Evolutionary conservation across 257 asterid species (phyloP).

Genomic region (Verbascum thapsus): DNA sequence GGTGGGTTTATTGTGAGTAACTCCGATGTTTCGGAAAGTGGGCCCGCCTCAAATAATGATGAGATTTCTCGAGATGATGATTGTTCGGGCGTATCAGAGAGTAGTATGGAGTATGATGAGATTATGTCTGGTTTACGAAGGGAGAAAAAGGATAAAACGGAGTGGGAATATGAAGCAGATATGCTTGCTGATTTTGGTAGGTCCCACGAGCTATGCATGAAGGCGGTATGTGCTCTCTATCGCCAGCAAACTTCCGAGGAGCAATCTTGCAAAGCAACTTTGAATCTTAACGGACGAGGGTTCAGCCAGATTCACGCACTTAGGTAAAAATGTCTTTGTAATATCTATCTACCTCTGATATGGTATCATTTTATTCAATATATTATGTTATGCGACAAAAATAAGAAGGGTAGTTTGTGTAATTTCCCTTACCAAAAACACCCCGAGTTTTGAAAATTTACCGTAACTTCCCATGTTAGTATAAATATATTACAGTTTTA

Average conservation of each 20-base stretch:
- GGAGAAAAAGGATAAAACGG: constrained; percentile 42
- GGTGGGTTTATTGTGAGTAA: constrained; percentile 48
- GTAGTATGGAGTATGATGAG: constrained; percentile 38
- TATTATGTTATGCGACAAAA: too few relatives aligned
- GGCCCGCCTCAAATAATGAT: constrained; percentile 28
- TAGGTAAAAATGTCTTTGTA: constrained; percentile 33
- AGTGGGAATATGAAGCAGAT: constrained; percentile 67
- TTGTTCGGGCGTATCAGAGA: constrained; percentile 34
- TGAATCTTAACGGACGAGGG: constrained; percentile 50
- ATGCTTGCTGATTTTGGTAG: constrained; percentile 70
- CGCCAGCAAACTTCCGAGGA: constrained; percentile 64
- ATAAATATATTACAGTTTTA: not conserved
- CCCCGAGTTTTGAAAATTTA: not conserved
- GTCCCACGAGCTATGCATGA: constrained; percentile 63
- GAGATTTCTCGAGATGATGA: constrained; percentile 26
- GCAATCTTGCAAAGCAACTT: constrained; percentile 43
- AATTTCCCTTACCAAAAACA: not conserved
- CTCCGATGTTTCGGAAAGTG: constrained; percentile 41
- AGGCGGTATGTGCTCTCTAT: constrained; percentile 70
- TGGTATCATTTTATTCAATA: not conserved
- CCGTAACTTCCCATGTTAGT: not conserved
- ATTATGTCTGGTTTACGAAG: constrained; percentile 56
- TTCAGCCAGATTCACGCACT: constrained; percentile 58
- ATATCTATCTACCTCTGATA: not conserved
- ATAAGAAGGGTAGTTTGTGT: too few relatives aligned